Conservation (phyloP, 257 asterid species). For the Salvia miltiorrhiza region DNA sequence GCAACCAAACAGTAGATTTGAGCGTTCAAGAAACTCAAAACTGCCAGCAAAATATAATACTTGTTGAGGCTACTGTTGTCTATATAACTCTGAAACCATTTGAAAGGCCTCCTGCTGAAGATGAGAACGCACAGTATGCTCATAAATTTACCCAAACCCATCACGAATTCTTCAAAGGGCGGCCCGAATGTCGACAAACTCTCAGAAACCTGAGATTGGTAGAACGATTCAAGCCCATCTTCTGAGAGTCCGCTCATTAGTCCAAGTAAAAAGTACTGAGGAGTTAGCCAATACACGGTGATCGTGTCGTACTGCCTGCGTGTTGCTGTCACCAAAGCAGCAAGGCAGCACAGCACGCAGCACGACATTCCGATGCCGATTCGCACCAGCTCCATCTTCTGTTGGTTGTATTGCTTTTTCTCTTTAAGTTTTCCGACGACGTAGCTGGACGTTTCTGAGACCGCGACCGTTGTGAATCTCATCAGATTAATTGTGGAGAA, state of each 20-base stretch:
- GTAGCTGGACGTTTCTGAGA: background rate
- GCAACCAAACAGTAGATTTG: background rate
- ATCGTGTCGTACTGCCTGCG: background rate
- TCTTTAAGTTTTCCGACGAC: background rate
- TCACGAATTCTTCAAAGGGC: background rate
- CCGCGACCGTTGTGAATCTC: background rate
- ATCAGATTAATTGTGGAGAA: background rate
- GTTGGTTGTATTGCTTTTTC: background rate
- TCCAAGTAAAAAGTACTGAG: slow-evolving; percentile 15
- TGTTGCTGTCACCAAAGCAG: background rate
- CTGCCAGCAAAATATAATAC: background rate
- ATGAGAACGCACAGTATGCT: background rate
- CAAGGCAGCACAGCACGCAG: background rate
- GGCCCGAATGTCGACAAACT: background rate
- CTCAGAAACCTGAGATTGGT: background rate
- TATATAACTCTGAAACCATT: background rate
- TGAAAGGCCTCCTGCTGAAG: background rate
- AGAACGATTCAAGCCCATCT: background rate
- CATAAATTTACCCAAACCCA: background rate
- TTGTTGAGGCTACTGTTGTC: background rate
- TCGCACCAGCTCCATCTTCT: background rate
- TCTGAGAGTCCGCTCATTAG: background rate
- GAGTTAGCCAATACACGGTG: background rate
- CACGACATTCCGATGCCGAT: background rate
- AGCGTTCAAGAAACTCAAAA: background rate